Evolutionary conservation across 345 rosid genomes (phyloP).

Genomic region (Camelina neglecta): DNA sequence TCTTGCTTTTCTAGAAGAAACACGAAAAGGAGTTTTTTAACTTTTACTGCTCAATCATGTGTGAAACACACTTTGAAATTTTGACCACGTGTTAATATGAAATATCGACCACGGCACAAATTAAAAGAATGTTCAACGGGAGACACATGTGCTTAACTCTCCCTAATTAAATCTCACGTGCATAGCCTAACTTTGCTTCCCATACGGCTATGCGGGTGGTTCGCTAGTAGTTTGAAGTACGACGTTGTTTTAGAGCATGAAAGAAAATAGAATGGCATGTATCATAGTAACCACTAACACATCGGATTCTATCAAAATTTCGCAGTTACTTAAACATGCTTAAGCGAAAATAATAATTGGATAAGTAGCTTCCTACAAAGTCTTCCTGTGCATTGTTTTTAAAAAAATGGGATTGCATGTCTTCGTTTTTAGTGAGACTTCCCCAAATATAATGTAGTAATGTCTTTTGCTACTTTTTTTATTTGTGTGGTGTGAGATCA

Average conservation of each 20-base stretch:
- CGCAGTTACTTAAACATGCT: no score
- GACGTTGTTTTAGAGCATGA: not conserved
- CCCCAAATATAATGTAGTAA: not conserved
- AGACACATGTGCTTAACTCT: conserved; percentile 17
- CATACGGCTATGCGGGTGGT: conserved; percentile 27
- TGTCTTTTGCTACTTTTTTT: no score
- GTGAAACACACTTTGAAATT: not conserved
- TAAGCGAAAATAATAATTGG: no score
- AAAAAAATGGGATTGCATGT: no score
- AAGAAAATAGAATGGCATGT: no score
- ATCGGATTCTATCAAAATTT: no score
- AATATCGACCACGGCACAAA: not conserved
- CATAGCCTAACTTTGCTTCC: conserved; percentile 33
- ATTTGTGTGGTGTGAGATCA: not conserved
- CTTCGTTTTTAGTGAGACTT: not conserved
- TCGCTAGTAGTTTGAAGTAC: not conserved
- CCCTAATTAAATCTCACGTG: conserved; percentile 9
- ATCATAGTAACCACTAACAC: no score
- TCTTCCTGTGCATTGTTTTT: no score
- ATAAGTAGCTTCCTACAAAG: no score
- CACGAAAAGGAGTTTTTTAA: not conserved
- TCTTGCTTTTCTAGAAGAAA: conserved; percentile 25
- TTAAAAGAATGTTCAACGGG: not conserved
- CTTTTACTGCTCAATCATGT: conserved; percentile 29
- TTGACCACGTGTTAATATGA: conserved; percentile 34